A percentile compares a stretch with the other conserved stretches of the same genome.
Conservation (phyloP, 768 basidiomycete genomes). For the Suillus sp. region DNA sequence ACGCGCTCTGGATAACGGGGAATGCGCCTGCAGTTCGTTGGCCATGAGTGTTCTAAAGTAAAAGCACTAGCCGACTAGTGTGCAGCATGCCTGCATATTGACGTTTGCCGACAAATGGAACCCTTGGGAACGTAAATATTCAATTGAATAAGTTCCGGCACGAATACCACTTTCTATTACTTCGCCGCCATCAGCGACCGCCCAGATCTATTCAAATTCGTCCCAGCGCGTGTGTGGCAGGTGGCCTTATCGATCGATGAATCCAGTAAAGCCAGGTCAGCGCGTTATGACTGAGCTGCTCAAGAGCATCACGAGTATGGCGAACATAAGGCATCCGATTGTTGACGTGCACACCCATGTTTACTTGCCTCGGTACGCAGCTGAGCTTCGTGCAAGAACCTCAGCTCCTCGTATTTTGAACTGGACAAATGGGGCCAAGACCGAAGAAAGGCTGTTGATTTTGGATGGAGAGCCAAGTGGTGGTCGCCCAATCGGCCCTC, state of each 20-base stretch:
- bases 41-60: slow-evolving; percentile 1
- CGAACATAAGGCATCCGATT: slow-evolving; percentile 41
- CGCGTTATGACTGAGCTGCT: slow-evolving; percentile 28
- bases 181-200: not conserved
- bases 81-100: slow-evolving; percentile 1
- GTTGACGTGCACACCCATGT: slow-evolving; percentile 89
- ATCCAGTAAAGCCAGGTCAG: slow-evolving; percentile 21
- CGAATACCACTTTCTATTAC: not conserved
- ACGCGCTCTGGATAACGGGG: slow-evolving; percentile 24
- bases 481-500: slow-evolving; percentile 79
- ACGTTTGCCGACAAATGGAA: not conserved
- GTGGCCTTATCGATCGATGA: slow-evolving; percentile 29
- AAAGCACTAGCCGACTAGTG: not conserved
- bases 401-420: slow-evolving; percentile 68
- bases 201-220: not conserved
- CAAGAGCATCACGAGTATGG: slow-evolving; percentile 16
- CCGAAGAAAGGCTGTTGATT: slow-evolving; percentile 74
- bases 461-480: slow-evolving; percentile 78
- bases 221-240: slow-evolving; percentile 6
- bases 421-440: slow-evolving; percentile 37
- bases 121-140: not conserved
- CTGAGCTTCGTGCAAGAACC: slow-evolving; percentile 64
- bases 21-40: slow-evolving; percentile 10
- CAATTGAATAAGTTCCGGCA: not conserved
- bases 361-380: slow-evolving; percentile 78